A percentile compares a stretch with the other conserved stretches of the same genome.
These are phyloP conservation scores for Tetrapisispora nanseiensis DNA, from an alignment of 805 yeast species.

Conservation along the genomic window DNA sequence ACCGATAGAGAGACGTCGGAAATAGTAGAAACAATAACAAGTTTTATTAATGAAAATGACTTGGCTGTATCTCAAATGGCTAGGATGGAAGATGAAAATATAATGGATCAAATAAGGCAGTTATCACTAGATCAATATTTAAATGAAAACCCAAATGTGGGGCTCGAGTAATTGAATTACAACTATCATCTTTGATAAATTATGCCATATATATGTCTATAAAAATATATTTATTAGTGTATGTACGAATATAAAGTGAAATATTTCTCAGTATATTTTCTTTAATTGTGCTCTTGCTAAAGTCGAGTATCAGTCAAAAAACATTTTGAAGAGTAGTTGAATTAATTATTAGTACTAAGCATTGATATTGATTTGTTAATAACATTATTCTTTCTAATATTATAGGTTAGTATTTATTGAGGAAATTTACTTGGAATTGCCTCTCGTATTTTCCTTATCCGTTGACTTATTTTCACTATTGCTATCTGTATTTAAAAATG, in stretches of 20 bases:
- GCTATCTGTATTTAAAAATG: neutral
- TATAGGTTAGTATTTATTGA: too few relatives aligned
- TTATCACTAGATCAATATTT: conserved; percentile 26
- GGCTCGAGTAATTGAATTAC: conserved; percentile 1
- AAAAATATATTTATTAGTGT: neutral
- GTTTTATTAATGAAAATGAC: conserved; percentile 27
- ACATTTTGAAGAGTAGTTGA: too few relatives aligned
- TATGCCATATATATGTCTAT: neutral
- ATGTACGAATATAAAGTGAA: neutral
- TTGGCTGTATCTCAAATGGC: conserved; percentile 18
- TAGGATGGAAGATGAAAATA: conserved; percentile 27
- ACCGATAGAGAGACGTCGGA: conserved; percentile 28
- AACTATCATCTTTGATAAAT: neutral
- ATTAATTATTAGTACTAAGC: too few relatives aligned
- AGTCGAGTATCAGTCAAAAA: too few relatives aligned
- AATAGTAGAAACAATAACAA: conserved; percentile 29
- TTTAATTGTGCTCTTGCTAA: too few relatives aligned
- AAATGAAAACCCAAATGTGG: conserved; percentile 14
- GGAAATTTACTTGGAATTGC: too few relatives aligned
- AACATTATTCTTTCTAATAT: too few relatives aligned
- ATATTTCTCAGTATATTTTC: too few relatives aligned
- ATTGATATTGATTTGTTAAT: too few relatives aligned
- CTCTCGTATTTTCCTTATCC: too few relatives aligned
- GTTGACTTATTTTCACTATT: neutral
- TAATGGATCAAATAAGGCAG: conserved; percentile 25